Conservation (phyloP, 441 rosid species). For the Dalechampia spathulata region DNA sequence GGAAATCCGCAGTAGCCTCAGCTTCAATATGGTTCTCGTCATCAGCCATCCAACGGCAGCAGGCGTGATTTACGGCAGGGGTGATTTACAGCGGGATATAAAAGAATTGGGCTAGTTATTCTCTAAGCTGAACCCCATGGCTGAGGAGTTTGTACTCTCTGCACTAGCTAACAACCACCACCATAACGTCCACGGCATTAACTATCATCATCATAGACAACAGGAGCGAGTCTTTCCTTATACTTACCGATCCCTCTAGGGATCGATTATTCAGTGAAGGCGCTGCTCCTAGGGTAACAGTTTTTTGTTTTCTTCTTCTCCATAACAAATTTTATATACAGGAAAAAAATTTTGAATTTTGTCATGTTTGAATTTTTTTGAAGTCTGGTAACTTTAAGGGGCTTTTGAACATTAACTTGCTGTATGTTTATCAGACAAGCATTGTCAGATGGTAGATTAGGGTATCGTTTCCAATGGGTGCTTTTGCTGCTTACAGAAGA, state of each 20-base stretch:
- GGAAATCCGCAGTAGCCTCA: neutral
- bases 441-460: neutral
- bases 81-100: slow-evolving; percentile 39
- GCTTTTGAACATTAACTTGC: neutral
- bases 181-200: neutral
- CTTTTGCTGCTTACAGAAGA: slow-evolving; percentile 43
- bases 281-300: slow-evolving; percentile 45
- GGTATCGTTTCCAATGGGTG: no score
- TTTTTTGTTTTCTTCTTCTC: neutral
- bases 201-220: slow-evolving; percentile 13
- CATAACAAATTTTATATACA: no score
- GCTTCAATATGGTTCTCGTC: slow-evolving; percentile 11
- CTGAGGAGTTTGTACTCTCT: slow-evolving; percentile 82
- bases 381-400: no score
- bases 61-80: slow-evolving; percentile 26
- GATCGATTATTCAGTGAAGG: slow-evolving; percentile 32
- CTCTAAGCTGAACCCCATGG: slow-evolving; percentile 90
- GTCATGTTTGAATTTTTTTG: neutral
- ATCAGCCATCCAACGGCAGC: slow-evolving; percentile 27
- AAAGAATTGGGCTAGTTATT: slow-evolving; percentile 77
- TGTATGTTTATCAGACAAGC: neutral
- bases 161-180: slow-evolving; percentile 31
- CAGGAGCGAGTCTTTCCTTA: neutral
- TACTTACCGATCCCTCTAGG: slow-evolving; percentile 14
- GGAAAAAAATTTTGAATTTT: neutral